A percentile compares a stretch with the other conserved stretches of the same genome.
Conservation (phyloP, 2,329 filamentous ascomycete genomes). For the Arthrobotrys megalospora region DNA sequence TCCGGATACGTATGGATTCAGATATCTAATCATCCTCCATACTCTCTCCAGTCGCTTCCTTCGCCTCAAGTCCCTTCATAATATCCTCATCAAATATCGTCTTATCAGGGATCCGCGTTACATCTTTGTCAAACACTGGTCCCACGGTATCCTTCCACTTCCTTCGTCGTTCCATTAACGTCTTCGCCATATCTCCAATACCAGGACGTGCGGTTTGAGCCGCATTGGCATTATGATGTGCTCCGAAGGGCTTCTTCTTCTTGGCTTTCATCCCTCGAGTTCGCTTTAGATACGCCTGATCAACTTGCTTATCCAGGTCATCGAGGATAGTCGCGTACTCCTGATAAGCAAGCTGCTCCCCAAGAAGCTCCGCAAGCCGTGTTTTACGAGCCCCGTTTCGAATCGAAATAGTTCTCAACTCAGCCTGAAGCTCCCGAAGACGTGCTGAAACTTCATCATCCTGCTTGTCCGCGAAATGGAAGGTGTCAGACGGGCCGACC, state of each 20-base stretch:
- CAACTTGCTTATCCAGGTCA: conserved; percentile 87
- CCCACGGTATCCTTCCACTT: conserved; percentile 94
- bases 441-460: conserved; percentile 96
- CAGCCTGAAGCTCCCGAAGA: conserved; percentile 84
- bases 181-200: conserved; percentile 91
- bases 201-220: conserved; percentile 77
- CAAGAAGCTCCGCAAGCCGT: conserved; percentile 86
- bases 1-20: conserved; percentile 5
- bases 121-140: conserved; percentile 86
- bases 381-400: conserved; percentile 92
- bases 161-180: conserved; percentile 89
- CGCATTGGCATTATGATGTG: conserved; percentile 74
- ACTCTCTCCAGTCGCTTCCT: conserved; percentile 64
- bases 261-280: conserved; percentile 94
- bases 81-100: conserved; percentile 63
- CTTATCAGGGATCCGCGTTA: conserved; percentile 62
- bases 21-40: conserved; percentile 60
- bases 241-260: conserved; percentile 88
- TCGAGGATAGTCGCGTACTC: conserved; percentile 98
- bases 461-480: conserved; percentile 83
- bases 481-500: conserved; percentile 78
- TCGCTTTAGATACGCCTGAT: conserved; percentile 94
- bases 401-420: conserved; percentile 85
- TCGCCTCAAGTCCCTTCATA: conserved; percentile 63
- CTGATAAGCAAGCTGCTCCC: conserved; percentile 94